phyloP scores from a whole-genome alignment of 2,329 filamentous ascomycete genomes.

The Talaromyces sp. region DNA sequence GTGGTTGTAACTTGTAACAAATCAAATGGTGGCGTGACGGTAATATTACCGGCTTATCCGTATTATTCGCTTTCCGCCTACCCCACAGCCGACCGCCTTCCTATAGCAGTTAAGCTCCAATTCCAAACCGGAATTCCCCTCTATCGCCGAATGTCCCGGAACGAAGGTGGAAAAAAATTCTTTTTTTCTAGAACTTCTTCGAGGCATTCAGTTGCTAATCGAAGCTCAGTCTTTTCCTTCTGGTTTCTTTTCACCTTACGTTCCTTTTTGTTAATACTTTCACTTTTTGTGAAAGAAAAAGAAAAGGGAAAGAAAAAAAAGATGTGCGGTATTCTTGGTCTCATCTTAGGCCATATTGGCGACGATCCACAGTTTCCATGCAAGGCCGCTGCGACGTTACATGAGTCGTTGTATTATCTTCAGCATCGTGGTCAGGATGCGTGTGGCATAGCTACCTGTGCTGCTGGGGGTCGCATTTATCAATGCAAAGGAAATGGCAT shows the following conservation, averaged over 20 bases:
- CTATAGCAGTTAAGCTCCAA: neutral
- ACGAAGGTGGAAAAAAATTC: conserved; percentile 6
- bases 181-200: conserved; percentile 1
- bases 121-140: neutral
- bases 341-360: conserved; percentile 55
- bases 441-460: conserved; percentile 73
- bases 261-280: neutral
- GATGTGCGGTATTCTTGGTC: conserved; percentile 60
- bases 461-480: conserved; percentile 71
- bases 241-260: neutral
- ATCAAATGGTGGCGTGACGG: neutral
- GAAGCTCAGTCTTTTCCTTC: neutral
- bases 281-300: no score
- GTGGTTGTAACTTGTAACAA: neutral
- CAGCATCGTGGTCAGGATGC: conserved; percentile 83
- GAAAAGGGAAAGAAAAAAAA: conserved; percentile 12
- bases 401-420: conserved; percentile 67
- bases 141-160: conserved; percentile 5
- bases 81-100: conserved; percentile 1
- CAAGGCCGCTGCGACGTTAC: conserved; percentile 56
- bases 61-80: neutral
- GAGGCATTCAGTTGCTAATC: conserved; percentile 13
- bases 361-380: conserved; percentile 24
- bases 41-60: neutral
- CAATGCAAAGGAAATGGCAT: conserved; percentile 90